These are phyloP conservation scores for Skeletonema marinoi DNA, from an alignment of 108 stramenopile genomes.

Conservation along the genomic window DNA sequence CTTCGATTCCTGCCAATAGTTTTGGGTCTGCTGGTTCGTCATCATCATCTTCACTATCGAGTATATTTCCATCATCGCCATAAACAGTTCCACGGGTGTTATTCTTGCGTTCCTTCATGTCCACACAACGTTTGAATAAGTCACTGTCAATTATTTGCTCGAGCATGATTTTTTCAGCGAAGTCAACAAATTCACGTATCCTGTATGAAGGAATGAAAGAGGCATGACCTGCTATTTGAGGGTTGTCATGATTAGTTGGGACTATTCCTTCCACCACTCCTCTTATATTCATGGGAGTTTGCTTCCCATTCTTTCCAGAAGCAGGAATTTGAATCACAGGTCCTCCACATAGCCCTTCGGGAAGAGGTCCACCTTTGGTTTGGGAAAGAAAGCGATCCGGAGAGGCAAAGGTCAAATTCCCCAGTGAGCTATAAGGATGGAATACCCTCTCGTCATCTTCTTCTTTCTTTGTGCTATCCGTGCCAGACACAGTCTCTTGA, in stretches of 20 bases:
- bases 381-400: conserved; percentile 78
- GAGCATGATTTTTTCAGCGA: conserved; percentile 75
- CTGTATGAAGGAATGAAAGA: conserved; percentile 75
- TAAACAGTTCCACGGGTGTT: conserved; percentile 37
- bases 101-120: conserved; percentile 35
- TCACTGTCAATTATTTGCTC: conserved; percentile 67
- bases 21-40: conserved; percentile 29
- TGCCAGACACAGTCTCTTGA: conserved; percentile 10
- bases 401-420: conserved; percentile 61
- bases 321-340: conserved; percentile 59
- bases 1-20: conserved; percentile 15
- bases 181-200: conserved; percentile 71
- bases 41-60: conserved; percentile 41
- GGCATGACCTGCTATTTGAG: conserved; percentile 73
- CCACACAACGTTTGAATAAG: conserved; percentile 72
- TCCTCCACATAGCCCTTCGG: conserved; percentile 86
- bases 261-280: conserved; percentile 89
- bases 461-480: conserved; percentile 9
- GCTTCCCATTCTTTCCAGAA: neutral
- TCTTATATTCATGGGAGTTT: conserved; percentile 39
- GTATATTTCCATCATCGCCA: conserved; percentile 25
- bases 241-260: conserved; percentile 62
- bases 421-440: conserved; percentile 64
- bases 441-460: conserved; percentile 68
- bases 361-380: conserved; percentile 64